Evolutionary conservation across 2,329 filamentous ascomycete species (phyloP).

Genomic region (Cryphonectria nitschkei): DNA sequence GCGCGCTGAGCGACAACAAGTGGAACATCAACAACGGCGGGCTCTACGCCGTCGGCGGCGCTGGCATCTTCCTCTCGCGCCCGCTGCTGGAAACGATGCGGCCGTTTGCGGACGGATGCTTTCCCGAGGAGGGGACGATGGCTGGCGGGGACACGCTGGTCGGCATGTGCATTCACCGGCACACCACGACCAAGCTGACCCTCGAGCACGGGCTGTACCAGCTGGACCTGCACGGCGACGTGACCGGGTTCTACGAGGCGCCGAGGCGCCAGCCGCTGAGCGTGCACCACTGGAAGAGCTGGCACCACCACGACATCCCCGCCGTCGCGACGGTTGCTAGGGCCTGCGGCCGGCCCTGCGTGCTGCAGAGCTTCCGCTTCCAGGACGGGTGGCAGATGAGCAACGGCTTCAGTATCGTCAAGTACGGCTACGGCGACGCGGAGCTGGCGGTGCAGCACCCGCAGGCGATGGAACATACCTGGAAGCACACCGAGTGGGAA

Average conservation of each 20-base stretch:
- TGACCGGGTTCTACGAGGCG: constrained; percentile 49
- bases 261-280: constrained; percentile 44
- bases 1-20: constrained; percentile 46
- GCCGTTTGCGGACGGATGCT: constrained; percentile 42
- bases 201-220: constrained; percentile 46
- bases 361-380: constrained; percentile 45
- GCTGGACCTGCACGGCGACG: constrained; percentile 46
- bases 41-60: constrained; percentile 49
- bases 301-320: constrained; percentile 37
- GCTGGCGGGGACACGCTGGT: constrained; percentile 43
- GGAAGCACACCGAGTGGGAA: constrained; percentile 34
- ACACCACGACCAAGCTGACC: constrained; percentile 44
- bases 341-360: constrained; percentile 44
- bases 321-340: constrained; percentile 42
- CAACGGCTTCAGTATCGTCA: constrained; percentile 48
- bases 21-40: constrained; percentile 46
- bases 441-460: constrained; percentile 40
- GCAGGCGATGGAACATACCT: constrained; percentile 44
- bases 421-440: constrained; percentile 38
- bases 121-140: constrained; percentile 32
- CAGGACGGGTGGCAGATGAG: constrained; percentile 38
- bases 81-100: constrained; percentile 43
- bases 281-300: constrained; percentile 49
- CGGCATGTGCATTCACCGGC: constrained; percentile 45
- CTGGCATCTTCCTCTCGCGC: constrained; percentile 48